Evolutionary conservation across 805 yeast species (phyloP), one percentile per base, ranked within the genome.

Genomic region (Saccharomyces paradoxus): DNA sequence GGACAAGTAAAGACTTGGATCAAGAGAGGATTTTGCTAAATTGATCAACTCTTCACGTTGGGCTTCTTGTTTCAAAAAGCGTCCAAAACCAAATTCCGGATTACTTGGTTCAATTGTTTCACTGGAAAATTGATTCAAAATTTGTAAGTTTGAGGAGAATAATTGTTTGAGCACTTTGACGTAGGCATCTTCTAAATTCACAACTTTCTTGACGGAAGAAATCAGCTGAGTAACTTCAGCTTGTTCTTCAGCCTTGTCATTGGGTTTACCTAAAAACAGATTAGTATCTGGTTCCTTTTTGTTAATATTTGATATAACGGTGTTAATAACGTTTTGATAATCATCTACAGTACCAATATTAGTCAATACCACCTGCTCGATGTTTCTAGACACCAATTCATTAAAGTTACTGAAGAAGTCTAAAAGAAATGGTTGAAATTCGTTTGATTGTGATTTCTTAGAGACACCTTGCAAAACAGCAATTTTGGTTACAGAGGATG

Each of bases 11-110:
- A 71, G 68, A 56, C 71, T 48, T 5, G 74, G 69, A 63, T 77
- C 76, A 14, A 81, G 71, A 4, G 83, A 73, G 24, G 69, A 64
- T 57, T 76, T 73, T 8, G 83, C 81, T 50, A 76, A 64, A 9
- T 69, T 64, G 14, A 79, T 61, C 58, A 85, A 74, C 28, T 72
- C 69, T 28, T 69, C 64, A 53, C 80, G 78, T 58, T 79, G 77
- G 60, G 82, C 82, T 61, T 81, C 79, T 41, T 73, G 72, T 51
- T 78, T 80, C 61, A 90, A 71, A 66, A 77, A 89, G 28, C 81
- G 73, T 69, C 98, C 98, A 61, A 80, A 88, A 8, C 97, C 96
- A 65, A 75, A 91, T 71, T 90, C 97, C 26, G 97, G 98, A 51
- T 82, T 80, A 21, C 82, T 65, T 3, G 81, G 80, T 51, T 74